Evolutionary conservation across 2,329 filamentous ascomycete genomes (phyloP), one percentile per base, ranked within the genome.

Genomic region (Paraphaeosphaeria sporulosa): DNA sequence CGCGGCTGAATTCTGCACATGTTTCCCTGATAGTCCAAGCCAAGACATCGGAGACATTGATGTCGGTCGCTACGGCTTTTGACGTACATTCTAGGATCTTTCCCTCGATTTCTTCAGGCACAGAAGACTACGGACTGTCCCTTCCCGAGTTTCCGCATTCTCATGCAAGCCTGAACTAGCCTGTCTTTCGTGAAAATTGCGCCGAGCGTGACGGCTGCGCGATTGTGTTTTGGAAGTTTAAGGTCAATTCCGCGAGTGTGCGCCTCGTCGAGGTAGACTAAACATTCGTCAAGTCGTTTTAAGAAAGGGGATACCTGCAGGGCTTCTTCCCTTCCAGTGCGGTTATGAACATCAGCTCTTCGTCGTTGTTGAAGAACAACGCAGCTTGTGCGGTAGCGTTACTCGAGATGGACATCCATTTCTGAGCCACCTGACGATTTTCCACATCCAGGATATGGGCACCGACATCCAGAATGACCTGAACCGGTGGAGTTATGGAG

Each of bases 241-340:
- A 93, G 69, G 63, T 94, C 90, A 0, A 85, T 92, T 0, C 91
- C 90, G 61, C 90, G 76, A 0, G 90, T 91, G 62, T 93, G 90
- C 0, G 85, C 83, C 59, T 93, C 87, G 52, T 93, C 90, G 0
- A 94, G 79, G 56, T 88, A 93, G 0, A 93, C 81, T 0, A 91
- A 71, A 57, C 90, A 93, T 0, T 64, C 65, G 5, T 87, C 85
- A 0, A 90, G 74, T 6, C 87, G 83, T 0, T 81, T 78, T 0
- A 78, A 74, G 65, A 86, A 92, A 0, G 88, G 82, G 0, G 90
- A 93, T 0, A 79, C 82, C 3, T 84, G 81, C 0, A 93, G 78
- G 0, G 76, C 68, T 40, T 88, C 84, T 0, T 82, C 64, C 0
- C 71, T 70, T 0, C 82, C 84, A 3, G 75, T 72, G 0, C 82